These are phyloP conservation scores for Colletotrichum sp. DNA, from an alignment of 2,329 filamentous ascomycete genomes.

Conservation along the genomic window DNA sequence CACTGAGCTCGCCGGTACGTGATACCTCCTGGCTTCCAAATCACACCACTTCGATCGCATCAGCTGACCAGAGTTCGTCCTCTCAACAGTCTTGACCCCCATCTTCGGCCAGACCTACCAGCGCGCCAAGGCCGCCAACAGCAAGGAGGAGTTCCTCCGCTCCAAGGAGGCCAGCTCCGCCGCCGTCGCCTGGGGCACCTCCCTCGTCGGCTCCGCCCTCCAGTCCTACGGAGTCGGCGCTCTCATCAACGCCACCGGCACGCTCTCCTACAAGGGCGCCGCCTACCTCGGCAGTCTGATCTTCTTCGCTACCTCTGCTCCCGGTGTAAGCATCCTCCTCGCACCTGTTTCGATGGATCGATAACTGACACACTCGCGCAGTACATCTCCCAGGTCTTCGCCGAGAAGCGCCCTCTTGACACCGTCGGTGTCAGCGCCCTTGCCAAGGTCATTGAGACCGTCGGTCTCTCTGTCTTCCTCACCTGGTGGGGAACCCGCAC, in stretches of 20 bases:
- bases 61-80: background rate
- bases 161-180: slow-evolving; percentile 91
- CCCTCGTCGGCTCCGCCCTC: slow-evolving; percentile 84
- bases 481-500: slow-evolving; percentile 98
- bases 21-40: background rate
- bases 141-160: slow-evolving; percentile 94
- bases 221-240: slow-evolving; percentile 91
- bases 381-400: slow-evolving; percentile 86
- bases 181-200: slow-evolving; percentile 88
- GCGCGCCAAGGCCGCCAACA: slow-evolving; percentile 88
- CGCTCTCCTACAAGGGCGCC: slow-evolving; percentile 95
- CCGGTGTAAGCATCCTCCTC: too few species aligned
- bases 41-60: background rate
- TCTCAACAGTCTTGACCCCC: slow-evolving; percentile 70
- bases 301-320: slow-evolving; percentile 90
- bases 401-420: slow-evolving; percentile 91
- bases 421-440: slow-evolving; percentile 85
- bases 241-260: slow-evolving; percentile 92
- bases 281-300: slow-evolving; percentile 91
- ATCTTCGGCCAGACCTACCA: slow-evolving; percentile 95
- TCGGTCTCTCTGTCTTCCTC: slow-evolving; percentile 89
- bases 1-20: slow-evolving; percentile 73
- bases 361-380: slow-evolving; percentile 36
- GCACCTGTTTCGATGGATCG: too few species aligned
- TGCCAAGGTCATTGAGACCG: slow-evolving; percentile 88